phyloP scores from a whole-genome alignment of 176 grass and related monocot genomes.

The Oryza coarctata region DNA sequence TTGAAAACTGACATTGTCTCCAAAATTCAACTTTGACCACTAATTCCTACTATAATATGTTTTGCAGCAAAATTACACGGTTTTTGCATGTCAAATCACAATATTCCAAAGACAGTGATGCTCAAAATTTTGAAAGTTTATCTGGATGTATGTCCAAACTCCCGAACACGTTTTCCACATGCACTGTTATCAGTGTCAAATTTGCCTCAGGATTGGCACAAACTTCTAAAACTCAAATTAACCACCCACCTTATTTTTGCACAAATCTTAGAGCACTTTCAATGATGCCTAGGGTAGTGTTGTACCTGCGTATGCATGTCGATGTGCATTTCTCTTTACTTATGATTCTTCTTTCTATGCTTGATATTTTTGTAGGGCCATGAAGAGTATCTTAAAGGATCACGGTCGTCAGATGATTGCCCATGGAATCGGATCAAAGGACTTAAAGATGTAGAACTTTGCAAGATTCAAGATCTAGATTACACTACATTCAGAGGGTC shows the following conservation, averaged over 20 bases:
- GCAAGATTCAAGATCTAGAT: slow-evolving; percentile 66
- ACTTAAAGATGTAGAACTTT: slow-evolving; percentile 82
- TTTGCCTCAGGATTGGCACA: background rate
- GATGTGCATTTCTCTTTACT: background rate
- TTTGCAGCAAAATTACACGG: no score
- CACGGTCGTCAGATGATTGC: slow-evolving; percentile 34
- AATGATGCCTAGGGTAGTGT: background rate
- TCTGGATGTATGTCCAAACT: background rate
- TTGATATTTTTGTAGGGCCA: slow-evolving; percentile 68
- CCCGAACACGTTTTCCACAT: background rate
- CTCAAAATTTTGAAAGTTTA: background rate
- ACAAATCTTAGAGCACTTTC: background rate
- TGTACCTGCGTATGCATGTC: background rate
- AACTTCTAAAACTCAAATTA: no score
- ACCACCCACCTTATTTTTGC: background rate
- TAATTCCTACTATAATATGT: background rate
- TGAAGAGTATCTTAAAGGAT: slow-evolving; percentile 58
- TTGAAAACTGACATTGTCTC: background rate
- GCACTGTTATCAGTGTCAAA: background rate
- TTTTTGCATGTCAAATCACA: background rate
- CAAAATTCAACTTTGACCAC: background rate
- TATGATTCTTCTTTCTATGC: slow-evolving; percentile 18
- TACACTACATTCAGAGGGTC: slow-evolving; percentile 84
- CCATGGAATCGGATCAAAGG: slow-evolving; percentile 62
- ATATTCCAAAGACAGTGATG: background rate